Base-by-base conservation (phyloP, 352 stramenopile genomes). In the Globisporangium viniferum region DNA sequence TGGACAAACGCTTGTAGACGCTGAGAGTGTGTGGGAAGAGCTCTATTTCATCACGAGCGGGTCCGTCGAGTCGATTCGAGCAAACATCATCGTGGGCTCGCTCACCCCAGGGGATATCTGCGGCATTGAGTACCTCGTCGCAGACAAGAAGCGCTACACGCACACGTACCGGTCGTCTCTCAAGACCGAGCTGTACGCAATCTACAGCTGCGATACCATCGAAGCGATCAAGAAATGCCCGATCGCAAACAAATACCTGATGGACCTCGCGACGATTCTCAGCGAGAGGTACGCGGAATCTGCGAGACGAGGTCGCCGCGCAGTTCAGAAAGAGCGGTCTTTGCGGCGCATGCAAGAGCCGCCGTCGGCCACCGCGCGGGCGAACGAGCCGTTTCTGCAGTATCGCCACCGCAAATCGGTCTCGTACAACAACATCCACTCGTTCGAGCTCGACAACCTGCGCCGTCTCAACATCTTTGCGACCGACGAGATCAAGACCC, bases 11-110 rank as follows among this genome's bases (percentile, higher is more conserved):
- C 75, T 94, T 31, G 82, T 94, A 0, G 86, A 94, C 57, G 82
- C 78, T 0, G 86, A 92, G 69, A 92, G 86, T 59, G 84, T 94
- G 1, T 92, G 86, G 86, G 86, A 92, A 68, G 84, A 92, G 66
- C 68, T 94, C 3, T 92, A 94, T 46, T 94, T 94, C 39, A 73
- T 94, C 22, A 80, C 82, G 0, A 73, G 36, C 10, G 86, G 84
- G 3, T 80, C 77, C 0, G 69, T 94, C 46, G 82, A 94, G 39
- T 82, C 75, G 0, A 73, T 92, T 24, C 81, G 77, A 7, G 81
- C 69, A 8, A 90, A 94, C 44, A 65, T 82, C 5, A 79, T 91
- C 15, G 81, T 87, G 4, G 81, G 81, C 2, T 85, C 84, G 1
- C 77, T 92, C 8, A 76, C 76, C 0, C 69, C 79, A 5, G 83